Evolutionary conservation across 805 yeast species (phyloP), one percentile per base, ranked within the genome.

Genomic region (Suhomyces emberorum): DNA sequence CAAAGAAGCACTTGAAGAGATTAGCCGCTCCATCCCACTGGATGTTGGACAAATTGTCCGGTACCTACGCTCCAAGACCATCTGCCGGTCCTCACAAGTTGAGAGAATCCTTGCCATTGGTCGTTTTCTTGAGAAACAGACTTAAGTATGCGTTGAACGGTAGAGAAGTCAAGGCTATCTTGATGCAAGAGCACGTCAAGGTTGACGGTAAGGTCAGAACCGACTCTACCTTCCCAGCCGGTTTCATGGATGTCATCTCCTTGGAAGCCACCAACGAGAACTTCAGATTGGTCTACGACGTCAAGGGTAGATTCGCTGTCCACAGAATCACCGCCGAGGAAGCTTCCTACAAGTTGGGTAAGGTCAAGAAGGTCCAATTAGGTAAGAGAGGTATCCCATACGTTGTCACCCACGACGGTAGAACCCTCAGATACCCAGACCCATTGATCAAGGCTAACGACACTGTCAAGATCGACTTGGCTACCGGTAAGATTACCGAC

Each of bases 1-100:
- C 85, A 43, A 57, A 56, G 56, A 57, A 57, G 56, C 61, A 56
- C 51, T 55, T 56, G 50, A 56, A 57, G 58, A 57, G 61, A 56
- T 56, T 57, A 48, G 62, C 62, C 46, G 62, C 62, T 38, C 62
- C 62, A 55, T 54, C 59, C 52, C 62, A 57, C 59, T 57, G 62
- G 62, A 57, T 57, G 62, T 56, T 57, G 61, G 62, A 57, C 60
- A 57, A 57, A 43, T 55, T 57, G 59, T 55, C 60, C 58, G 62
- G 62, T 42, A 46, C 56, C 48, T 57, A 56, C 52, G 61, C 61
- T 44, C 61, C 61, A 46, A 54, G 61, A 54, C 60, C 61, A 37
- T 56, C 61, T 23, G 59, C 59, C 33, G 61, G 61, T 42, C 61
- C 61, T 20, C 61, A 56, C 54, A 56, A 56, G 57, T 56, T 56